A percentile compares a stretch with the other conserved stretches of the same genome.
Conservation (phyloP, 495 filamentous ascomycete species). For the Penicillium coffeae region DNA sequence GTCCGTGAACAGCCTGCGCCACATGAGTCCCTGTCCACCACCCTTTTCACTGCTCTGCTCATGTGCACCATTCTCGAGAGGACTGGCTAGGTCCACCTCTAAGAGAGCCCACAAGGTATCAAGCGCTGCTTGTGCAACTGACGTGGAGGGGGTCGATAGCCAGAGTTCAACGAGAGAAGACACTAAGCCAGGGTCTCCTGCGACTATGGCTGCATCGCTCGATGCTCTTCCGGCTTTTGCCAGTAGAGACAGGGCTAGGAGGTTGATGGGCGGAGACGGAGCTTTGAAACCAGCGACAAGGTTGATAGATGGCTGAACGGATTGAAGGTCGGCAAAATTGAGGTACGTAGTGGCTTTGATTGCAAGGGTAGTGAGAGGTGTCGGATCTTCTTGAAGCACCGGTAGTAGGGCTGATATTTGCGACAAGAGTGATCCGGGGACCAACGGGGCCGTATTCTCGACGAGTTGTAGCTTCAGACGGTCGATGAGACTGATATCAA, state of each 20-base stretch:
- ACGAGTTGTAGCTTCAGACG: conserved; percentile 41
- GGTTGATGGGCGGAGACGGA: conserved; percentile 61
- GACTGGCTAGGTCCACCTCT: conserved; percentile 54
- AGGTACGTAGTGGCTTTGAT: conserved; percentile 35
- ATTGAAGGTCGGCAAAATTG: conserved; percentile 41
- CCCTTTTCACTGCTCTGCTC: conserved; percentile 29
- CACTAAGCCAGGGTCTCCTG: conserved; percentile 59
- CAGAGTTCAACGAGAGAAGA: conserved; percentile 61
- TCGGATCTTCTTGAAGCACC: conserved; percentile 48
- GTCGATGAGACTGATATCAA: conserved; percentile 37
- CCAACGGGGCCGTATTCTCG: conserved; percentile 29
- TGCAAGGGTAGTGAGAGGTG: conserved; percentile 43
- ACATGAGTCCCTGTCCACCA: conserved; percentile 65
- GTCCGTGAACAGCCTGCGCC: conserved; percentile 68
- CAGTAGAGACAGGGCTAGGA: conserved; percentile 66
- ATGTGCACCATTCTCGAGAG: conserved; percentile 43
- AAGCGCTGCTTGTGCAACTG: conserved; percentile 66
- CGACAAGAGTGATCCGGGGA: conserved; percentile 40
- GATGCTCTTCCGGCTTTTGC: conserved; percentile 61
- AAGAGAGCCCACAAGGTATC: conserved; percentile 67
- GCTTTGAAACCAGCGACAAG: conserved; percentile 53
- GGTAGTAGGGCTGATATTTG: conserved; percentile 46
- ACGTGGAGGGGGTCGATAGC: conserved; percentile 66
- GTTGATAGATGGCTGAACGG: conserved; percentile 44
- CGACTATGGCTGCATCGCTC: conserved; percentile 64